Base-by-base conservation (phyloP, 257 asterid species). In the Coffea canephora region DNA sequence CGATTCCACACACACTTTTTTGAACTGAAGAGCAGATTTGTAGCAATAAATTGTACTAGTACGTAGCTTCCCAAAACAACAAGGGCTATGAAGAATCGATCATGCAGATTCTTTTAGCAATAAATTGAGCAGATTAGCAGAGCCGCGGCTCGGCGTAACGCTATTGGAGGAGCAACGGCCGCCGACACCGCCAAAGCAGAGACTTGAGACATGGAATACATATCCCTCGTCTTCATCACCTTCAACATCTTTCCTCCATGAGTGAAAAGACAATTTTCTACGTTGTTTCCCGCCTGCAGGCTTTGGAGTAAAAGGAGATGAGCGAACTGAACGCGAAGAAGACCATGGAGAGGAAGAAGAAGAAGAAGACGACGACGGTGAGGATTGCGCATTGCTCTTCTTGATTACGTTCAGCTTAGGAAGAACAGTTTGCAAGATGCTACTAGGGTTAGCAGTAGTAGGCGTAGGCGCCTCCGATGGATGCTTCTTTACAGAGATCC, bases 291-390 rank as follows among this genome's bases (percentile, higher is more conserved):
- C 65, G 34, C 50, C 34, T 21, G 50, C 21, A 46, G 79, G 31
- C 31, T 23, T 73, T 6, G 78, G 54, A 36, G 74, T 79, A 43
- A 59, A 82, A 36, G 84, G 86, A 64, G 88, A 82, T 34, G 78
- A 59, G 0, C 79, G 81, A 74, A 75, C 87, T 3, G 88, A 85
- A 68, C 41, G 75, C 10, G 82, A 77, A 27, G 84, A 80, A 8
- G 80, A 59, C 77, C 73, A 61, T 12, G 82, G 70, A 0, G 84
- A 78, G 21, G 84, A 80, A 2, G 84, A 67, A 0, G 82, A 80
- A 0, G 76, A 80, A 0, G 73, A 70, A 16, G 81, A 70, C 13
- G 78, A 76, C 0, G 73, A 34, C 7, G 83, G 23, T 4, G 86
- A 50, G 0, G 84, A 75, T 46, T 62, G 74, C 41, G 8, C 69